Evolutionary conservation across 2,329 filamentous ascomycete species (phyloP), one percentile per base, ranked within the genome.

Genomic region (Pseudogymnoascus pannorum): DNA sequence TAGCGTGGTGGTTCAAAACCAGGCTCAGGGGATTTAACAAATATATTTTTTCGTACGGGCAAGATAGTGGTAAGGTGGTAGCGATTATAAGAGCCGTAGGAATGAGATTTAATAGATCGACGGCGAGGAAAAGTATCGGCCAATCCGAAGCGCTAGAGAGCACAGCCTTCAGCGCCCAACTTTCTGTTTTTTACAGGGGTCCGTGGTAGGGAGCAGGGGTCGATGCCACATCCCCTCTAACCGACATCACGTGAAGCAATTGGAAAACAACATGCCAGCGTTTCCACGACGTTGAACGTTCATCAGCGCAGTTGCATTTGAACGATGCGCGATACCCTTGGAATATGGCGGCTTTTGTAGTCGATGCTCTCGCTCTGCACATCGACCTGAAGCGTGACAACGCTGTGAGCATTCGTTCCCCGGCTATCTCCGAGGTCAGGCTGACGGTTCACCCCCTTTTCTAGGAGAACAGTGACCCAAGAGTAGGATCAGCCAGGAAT

Each of bases 401-500:
- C 9, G 22, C 14, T 16, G 44, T 51, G 44, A 51, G 44, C n/a
- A 26, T 29, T 14, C 14, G 16, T n/a, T 14, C 16, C 7, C 44
- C 5, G 44, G 44, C 22, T 51, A 14, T 29, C n/a, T 8, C 22
- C 22, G 44, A 5, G 44, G 44, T 24, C 22, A 16, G 11, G 16
- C 4, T 5, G 18, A 42, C 38, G 8, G 38, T 14, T 51, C 5
- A 26, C 22, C 44, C 44, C 38, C 44, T 14, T 51, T 51, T 51
- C 29, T 51, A 51, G 44, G 14, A 60, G 36, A 62, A 12, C 31
- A 42, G 22, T 31, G 78, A 81, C 66, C 71, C 71, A 6, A 72
- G 78, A 59, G 69, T 79, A 44, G 78, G 77, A 31, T 79, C 77
- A 48, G 72, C 74, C 31, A 75, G 77, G 42, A 72, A 77, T 59